Evolutionary conservation across 2,329 filamentous ascomycete species (phyloP).

Genomic region (Corniculantispora saksenae): DNA sequence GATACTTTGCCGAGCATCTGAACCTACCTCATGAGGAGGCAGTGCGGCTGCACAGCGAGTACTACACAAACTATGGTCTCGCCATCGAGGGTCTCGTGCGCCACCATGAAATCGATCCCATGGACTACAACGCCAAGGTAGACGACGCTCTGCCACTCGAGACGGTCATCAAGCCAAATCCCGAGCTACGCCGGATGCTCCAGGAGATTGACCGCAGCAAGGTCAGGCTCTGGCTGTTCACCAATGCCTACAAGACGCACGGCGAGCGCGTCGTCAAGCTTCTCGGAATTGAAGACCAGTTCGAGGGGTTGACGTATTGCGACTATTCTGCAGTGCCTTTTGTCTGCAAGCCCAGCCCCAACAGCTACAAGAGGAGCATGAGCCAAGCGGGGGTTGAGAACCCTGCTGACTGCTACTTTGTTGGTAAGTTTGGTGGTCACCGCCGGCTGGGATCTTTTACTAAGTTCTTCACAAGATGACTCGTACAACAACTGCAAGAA

Average conservation of each 20-base stretch:
- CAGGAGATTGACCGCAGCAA: constrained; percentile 80
- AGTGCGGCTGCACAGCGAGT: constrained; percentile 81
- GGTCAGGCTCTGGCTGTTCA: constrained; percentile 90
- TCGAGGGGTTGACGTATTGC: constrained; percentile 94
- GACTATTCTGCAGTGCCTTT: constrained; percentile 76
- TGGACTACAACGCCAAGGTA: constrained; percentile 92
- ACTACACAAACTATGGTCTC: constrained; percentile 95
- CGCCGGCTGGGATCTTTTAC: accelerated
- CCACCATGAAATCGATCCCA: constrained; percentile 90
- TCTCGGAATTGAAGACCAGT: constrained; percentile 80
- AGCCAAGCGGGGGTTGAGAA: constrained; percentile 71
- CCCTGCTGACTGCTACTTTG: constrained; percentile 80
- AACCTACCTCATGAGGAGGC: constrained; percentile 75
- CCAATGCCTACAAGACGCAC: constrained; percentile 92
- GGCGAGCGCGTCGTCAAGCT: constrained; percentile 79
- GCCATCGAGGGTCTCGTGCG: constrained; percentile 93
- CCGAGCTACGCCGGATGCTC: constrained; percentile 72
- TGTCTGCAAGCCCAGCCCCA: constrained; percentile 81
- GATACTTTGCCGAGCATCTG: constrained; percentile 68
- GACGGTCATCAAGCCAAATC: constrained; percentile 76
- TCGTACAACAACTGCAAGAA: constrained; percentile 79
- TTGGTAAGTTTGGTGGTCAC: constrained; percentile 61
- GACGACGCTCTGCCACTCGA: constrained; percentile 93
- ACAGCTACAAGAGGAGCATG: constrained; percentile 91
- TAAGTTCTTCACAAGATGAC: constrained; percentile 64